A percentile compares a stretch with the other conserved stretches of the same genome.
Conservation (phyloP, 139 green algal species). For the Ulvella scutata region DNA sequence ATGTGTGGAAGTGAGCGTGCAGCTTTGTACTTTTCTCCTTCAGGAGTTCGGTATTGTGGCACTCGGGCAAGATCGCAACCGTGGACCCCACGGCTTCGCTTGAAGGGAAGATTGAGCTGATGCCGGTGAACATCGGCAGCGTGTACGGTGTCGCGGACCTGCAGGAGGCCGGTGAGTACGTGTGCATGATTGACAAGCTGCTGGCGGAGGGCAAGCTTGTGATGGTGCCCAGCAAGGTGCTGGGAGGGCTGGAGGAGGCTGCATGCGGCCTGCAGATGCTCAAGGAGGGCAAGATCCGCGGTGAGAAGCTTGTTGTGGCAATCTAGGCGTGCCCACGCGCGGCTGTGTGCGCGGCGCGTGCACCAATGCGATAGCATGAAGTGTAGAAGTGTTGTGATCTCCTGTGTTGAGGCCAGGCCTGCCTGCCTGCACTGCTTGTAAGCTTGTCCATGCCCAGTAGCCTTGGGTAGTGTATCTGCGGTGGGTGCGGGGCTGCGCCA, state of each 20-base stretch:
- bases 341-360: too few relatives aligned
- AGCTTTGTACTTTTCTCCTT: too few relatives aligned
- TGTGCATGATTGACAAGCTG: not conserved
- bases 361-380: too few relatives aligned
- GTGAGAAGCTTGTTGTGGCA: not conserved
- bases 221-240: not conserved
- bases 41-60: too few relatives aligned
- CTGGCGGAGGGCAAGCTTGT: not conserved
- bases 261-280: not conserved
- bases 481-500: too few relatives aligned
- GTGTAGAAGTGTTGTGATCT: too few relatives aligned
- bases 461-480: too few relatives aligned
- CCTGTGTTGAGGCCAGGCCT: too few relatives aligned
- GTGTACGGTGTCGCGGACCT: not conserved
- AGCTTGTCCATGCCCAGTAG: too few relatives aligned
- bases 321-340: too few relatives aligned
- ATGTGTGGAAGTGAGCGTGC: too few relatives aligned
- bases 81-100: not conserved
- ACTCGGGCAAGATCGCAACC: not conserved
- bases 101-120: not conserved
- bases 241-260: not conserved
- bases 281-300: not conserved
- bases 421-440: too few relatives aligned
- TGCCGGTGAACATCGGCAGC: not conserved
- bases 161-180: not conserved